These are phyloP conservation scores for Sonneratia caseolaris DNA, from an alignment of 345 rosid species.

Conservation along the genomic window DNA sequence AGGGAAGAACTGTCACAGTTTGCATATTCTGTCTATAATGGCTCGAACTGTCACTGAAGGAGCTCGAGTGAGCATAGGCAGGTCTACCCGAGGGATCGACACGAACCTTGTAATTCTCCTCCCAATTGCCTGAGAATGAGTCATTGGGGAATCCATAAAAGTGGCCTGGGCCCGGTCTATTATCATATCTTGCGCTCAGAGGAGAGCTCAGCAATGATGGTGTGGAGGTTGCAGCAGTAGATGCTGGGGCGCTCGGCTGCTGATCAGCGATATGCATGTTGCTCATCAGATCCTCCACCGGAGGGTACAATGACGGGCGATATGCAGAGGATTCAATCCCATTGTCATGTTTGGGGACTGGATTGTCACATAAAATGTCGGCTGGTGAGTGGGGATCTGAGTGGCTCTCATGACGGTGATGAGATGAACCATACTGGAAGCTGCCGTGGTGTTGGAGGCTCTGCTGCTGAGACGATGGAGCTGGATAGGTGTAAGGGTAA, in stretches of 20 bases:
- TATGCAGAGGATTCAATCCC: slow-evolving; percentile 12
- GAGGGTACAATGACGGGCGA: slow-evolving; percentile 53
- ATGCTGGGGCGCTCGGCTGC: slow-evolving; percentile 30
- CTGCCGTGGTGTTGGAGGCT: slow-evolving; percentile 33
- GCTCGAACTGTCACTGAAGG: slow-evolving; percentile 31
- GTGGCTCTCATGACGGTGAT: slow-evolving; percentile 32
- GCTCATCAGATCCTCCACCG: slow-evolving; percentile 47
- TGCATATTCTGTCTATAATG: slow-evolving; percentile 26
- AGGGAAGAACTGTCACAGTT: slow-evolving; percentile 41
- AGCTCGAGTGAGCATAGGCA: slow-evolving; percentile 19
- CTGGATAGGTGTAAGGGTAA: slow-evolving; percentile 33
- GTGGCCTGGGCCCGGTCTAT: slow-evolving; percentile 11
- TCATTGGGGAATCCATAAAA: slow-evolving; percentile 58
- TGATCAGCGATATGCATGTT: slow-evolving; percentile 38
- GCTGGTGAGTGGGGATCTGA: slow-evolving; percentile 25
- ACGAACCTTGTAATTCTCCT: slow-evolving; percentile 29
- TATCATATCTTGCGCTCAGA: slow-evolving; percentile 22
- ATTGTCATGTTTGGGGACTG: slow-evolving; percentile 11
- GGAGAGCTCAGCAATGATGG: slow-evolving; percentile 18
- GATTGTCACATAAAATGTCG: slow-evolving; percentile 23
- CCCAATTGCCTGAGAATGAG: slow-evolving; percentile 41
- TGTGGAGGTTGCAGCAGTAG: slow-evolving; percentile 39
- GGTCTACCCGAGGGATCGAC: slow-evolving; percentile 29
- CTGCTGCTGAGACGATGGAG: slow-evolving; percentile 20
- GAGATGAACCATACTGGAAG: slow-evolving; percentile 34